A percentile compares a stretch with the other conserved stretches of the same genome.
phyloP scores from a whole-genome alignment of 192 early-diverging fungal genomes.

The Backusella tarrabulga region DNA sequence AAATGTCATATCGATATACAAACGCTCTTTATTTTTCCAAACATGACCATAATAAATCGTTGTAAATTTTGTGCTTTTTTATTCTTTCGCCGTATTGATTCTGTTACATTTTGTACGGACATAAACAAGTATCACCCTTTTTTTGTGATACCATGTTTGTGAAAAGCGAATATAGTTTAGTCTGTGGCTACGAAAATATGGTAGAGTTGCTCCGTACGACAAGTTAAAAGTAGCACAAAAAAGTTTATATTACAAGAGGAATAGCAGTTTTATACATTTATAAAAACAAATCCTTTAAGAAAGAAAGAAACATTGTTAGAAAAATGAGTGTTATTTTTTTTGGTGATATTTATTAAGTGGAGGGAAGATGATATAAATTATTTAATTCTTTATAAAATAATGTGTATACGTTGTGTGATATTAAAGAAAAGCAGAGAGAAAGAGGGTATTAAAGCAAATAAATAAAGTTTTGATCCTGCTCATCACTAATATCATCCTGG shows the following conservation, averaged over 20 bases:
- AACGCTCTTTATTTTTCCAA: too few species aligned
- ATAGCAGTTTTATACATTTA: not conserved
- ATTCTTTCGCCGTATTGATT: not conserved
- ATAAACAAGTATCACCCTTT: not conserved
- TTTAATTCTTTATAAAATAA: conserved; percentile 1
- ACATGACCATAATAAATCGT: too few species aligned
- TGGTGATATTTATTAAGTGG: not conserved
- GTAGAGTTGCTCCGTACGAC: not conserved
- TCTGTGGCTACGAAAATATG: not conserved
- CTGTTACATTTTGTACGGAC: not conserved
- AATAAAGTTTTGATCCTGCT: conserved; percentile 26
- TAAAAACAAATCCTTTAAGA: not conserved
- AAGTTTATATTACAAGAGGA: not conserved
- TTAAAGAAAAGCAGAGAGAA: not conserved
- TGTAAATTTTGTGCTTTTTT: not conserved
- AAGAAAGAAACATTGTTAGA: not conserved
- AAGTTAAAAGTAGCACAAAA: not conserved
- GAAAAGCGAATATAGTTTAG: not conserved
- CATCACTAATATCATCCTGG: conserved; percentile 14
- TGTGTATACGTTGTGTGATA: not conserved
- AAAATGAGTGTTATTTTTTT: not conserved
- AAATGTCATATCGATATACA: too few species aligned
- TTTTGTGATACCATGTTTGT: not conserved
- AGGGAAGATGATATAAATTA: not conserved
- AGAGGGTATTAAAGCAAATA: conserved; percentile 23